Percentiles rank a stretch among this genome's conserved stretches.
These are phyloP conservation scores for Scenedesmus sp. DNA, from an alignment of 163 green algal species.

Conservation along the genomic window DNA sequence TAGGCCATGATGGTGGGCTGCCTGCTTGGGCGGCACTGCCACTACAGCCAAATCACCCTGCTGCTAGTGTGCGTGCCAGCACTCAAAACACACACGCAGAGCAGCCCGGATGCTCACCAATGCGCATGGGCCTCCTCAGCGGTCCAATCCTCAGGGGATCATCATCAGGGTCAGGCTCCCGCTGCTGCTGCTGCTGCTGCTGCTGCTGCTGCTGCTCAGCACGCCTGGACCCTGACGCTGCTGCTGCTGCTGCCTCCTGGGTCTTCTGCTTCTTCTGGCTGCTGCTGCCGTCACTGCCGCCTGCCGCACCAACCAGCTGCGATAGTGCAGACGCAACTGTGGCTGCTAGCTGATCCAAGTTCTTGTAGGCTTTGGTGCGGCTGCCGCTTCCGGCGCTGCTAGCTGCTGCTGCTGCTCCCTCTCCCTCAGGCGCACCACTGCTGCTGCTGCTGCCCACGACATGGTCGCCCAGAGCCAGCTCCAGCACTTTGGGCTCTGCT, in stretches of 20 bases:
- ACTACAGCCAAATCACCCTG: no score
- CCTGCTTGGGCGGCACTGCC: no score
- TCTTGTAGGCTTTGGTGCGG: conserved; percentile 22
- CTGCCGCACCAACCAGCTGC: conserved; percentile 17
- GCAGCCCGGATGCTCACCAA: background rate
- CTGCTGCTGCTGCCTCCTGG: background rate
- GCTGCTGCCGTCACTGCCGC: background rate
- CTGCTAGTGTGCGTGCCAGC: no score
- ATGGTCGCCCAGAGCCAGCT: conserved; percentile 53
- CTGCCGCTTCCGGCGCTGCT: background rate
- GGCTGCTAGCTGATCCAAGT: conserved; percentile 51
- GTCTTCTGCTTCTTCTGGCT: conserved; percentile 40
- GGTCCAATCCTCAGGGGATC: conserved; percentile 26
- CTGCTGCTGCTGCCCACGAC: conserved; percentile 4
- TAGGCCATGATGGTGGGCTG: no score
- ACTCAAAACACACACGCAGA: background rate
- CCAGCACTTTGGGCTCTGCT: conserved; percentile 36
- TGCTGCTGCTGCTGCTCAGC: background rate
- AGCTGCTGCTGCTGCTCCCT: conserved; percentile 18
- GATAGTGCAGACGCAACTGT: conserved; percentile 36
- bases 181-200: conserved; percentile 15
- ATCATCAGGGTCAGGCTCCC: background rate
- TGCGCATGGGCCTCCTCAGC: background rate
- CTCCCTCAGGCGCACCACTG: background rate
- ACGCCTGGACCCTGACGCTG: conserved; percentile 5